phyloP scores from a whole-genome alignment of 2,329 filamentous ascomycete genomes.

The Alternaria postmessia region DNA sequence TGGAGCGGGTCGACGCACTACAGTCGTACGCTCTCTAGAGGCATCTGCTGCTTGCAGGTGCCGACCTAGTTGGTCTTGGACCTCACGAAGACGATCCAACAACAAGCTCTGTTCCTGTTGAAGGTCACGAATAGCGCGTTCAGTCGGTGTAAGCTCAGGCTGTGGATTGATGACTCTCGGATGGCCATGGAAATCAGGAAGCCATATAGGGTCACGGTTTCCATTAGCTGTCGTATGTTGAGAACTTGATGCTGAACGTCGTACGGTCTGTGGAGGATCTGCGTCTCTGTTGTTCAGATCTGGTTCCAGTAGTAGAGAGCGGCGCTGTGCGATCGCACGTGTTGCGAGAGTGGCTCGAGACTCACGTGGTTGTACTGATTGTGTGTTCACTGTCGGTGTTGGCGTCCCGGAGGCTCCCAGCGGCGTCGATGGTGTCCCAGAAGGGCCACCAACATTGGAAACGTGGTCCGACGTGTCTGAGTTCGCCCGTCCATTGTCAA shows the following conservation, averaged over 20 bases:
- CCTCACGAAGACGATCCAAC: not conserved
- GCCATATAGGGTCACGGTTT: not conserved
- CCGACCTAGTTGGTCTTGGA: not conserved
- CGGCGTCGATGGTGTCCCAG: not conserved
- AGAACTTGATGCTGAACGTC: not conserved
- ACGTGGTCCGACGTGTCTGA: not conserved
- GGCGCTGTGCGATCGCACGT: slow-evolving; percentile 7
- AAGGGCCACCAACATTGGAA: not conserved
- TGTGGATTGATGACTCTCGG: not conserved
- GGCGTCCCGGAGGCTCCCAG: not conserved
- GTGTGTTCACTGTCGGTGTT: not conserved
- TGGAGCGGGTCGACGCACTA: not conserved
- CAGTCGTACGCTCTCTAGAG: not conserved
- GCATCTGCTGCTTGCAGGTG: not conserved
- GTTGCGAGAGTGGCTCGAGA: slow-evolving; percentile 2
- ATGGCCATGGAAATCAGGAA: not conserved
- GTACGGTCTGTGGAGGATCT: not conserved
- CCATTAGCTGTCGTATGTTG: not conserved
- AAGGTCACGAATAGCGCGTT: not conserved
- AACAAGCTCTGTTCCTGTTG: not conserved
- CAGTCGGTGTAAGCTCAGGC: not conserved
- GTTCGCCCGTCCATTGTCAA: not conserved
- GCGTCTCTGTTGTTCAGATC: not conserved
- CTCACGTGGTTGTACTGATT: not conserved
- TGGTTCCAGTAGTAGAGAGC: not conserved